A percentile compares a stretch with the other conserved stretches of the same genome.
Evolutionary conservation across 805 yeast genomes (phyloP).

Genomic region (Schwanniomyces yamadae): DNA sequence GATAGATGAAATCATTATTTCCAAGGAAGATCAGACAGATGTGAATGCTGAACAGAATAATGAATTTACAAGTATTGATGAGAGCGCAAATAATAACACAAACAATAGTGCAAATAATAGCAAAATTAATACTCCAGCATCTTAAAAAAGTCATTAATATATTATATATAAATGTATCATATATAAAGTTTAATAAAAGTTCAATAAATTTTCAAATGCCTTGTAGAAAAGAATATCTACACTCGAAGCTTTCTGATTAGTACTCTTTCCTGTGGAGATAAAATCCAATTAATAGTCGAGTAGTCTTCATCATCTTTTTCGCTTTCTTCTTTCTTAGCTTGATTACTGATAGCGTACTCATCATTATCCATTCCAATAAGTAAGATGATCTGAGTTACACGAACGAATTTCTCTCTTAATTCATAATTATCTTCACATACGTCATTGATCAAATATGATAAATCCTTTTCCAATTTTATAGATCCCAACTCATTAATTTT

Average conservation of each 20-base stretch:
- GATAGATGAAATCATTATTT: no score
- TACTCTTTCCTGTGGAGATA: slow-evolving; percentile 73
- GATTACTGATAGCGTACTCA: slow-evolving; percentile 39
- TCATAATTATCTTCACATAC: slow-evolving; percentile 71
- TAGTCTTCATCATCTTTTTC: slow-evolving; percentile 28
- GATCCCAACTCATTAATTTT: slow-evolving; percentile 79
- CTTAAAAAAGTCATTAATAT: no score
- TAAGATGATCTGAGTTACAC: slow-evolving; percentile 82
- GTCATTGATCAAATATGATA: slow-evolving; percentile 69
- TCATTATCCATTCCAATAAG: slow-evolving; percentile 78
- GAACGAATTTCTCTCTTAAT: slow-evolving; percentile 72
- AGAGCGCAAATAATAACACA: no score
- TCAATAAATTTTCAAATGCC: no score
- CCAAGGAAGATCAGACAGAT: no score
- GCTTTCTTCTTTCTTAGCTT: slow-evolving; percentile 34
- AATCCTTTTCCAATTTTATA: slow-evolving; percentile 76
- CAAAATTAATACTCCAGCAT: no score
- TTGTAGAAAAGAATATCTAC: no score
- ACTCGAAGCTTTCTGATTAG: slow-evolving; percentile 60
- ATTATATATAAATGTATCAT: no score
- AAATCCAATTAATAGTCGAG: slow-evolving; percentile 62
- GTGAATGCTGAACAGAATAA: no score
- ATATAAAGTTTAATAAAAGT: no score
- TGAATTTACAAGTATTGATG: no score
- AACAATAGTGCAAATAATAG: no score